Base-by-base conservation (phyloP, 129 eudicot species). In the Centaurea solstitialis region DNA sequence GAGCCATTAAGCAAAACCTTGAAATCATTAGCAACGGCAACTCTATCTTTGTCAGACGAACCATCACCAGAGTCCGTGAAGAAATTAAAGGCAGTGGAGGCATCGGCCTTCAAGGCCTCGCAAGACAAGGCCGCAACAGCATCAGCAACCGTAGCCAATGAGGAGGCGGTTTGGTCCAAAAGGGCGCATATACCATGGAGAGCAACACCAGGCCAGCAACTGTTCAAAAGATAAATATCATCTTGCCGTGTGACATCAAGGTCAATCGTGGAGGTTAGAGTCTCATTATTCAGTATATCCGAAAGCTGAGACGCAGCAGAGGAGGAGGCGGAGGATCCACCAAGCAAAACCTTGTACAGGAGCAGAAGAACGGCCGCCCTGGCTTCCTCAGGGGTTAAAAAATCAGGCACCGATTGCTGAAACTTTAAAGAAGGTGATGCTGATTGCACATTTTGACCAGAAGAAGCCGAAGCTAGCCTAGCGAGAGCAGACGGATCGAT, bases 1-100 rank as follows among this genome's bases (percentile, higher is more conserved):
- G 99, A 96, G 4, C 95, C 97, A 5, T 89, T 93, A 21, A 96
- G 89, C 68, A 93, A 87, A 3, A 91, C 92, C 87, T 85, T 93
- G 30, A 91, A 83, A 78, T 93, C 98, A 71, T 87, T 74, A 3
- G 95, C 97, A 4, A 93, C 98, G 0, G 88, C 83, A 62, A 89
- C 90, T 24, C 82, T 84, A 59, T 93, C 97, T 83, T 95, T 95
- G 65, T 82, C 84, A 3, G 89, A 81, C 4, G 86, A 87, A 23
- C 97, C 98, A 67, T 91, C 98, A 39, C 98, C 99, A 0, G 98
- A 90, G 72, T 93, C 97, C 7, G 81, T 81, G 77, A 88, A 81
- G 7, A 45, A 72, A 87, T 76, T 79, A 17, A 95, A 89, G 8
- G 89, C 82, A 1, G 87, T 47, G 6, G 86, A 57, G 1, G 85